These are phyloP conservation scores for Mycena latifolia DNA, from an alignment of 768 basidiomycete genomes.

Conservation along the genomic window DNA sequence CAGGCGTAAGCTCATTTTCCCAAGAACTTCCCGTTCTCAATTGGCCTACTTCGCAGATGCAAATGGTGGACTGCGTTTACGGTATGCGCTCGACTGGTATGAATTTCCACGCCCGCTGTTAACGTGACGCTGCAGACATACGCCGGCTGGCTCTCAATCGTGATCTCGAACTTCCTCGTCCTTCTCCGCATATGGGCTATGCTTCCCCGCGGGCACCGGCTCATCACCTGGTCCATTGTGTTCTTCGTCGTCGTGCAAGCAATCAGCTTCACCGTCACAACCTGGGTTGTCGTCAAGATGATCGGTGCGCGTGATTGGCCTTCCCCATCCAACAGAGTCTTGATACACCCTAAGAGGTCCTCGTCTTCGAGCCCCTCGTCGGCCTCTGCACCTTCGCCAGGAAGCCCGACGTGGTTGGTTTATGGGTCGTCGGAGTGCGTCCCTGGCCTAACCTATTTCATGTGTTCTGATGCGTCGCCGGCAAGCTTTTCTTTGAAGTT, in stretches of 20 bases:
- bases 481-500: conserved; percentile 42
- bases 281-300: conserved; percentile 39
- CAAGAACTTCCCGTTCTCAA: not conserved
- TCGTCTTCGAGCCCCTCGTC: conserved; percentile 18
- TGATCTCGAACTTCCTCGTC: conserved; percentile 39
- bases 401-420: conserved; percentile 38
- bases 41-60: conserved; percentile 8
- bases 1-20: conserved; percentile 7
- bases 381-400: conserved; percentile 38
- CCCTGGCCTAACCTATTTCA: not conserved
- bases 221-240: conserved; percentile 38
- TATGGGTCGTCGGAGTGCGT: conserved; percentile 43
- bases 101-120: not conserved
- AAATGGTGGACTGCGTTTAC: conserved; percentile 20
- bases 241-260: conserved; percentile 43
- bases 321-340: not conserved
- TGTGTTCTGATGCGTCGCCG: not conserved
- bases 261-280: conserved; percentile 29
- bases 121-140: not conserved
- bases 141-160: conserved; percentile 22
- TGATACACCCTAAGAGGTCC: not conserved
- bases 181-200: conserved; percentile 48
- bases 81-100: not conserved
- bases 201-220: conserved; percentile 41
- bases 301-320: conserved; percentile 30